Evolutionary conservation across 345 rosid species (phyloP).

Genomic region (Salix koriyanagi): DNA sequence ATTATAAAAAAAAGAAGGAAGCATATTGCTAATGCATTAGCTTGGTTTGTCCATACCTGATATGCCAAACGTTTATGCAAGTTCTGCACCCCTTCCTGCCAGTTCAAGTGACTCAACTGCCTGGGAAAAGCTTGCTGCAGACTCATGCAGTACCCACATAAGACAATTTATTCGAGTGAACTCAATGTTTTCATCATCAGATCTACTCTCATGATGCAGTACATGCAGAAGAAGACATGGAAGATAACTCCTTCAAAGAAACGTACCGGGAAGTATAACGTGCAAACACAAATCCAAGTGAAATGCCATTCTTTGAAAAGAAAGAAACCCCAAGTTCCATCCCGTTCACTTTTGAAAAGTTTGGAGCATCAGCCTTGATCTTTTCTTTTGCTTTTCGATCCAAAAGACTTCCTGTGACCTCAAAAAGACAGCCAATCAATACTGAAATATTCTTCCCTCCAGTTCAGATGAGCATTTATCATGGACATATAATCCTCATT

Average conservation of each 20-base stretch:
- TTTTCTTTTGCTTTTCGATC: constrained; percentile 22
- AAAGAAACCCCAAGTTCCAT: constrained; percentile 19
- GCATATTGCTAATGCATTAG: not conserved
- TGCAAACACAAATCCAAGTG: constrained; percentile 15
- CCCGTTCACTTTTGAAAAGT: constrained; percentile 23
- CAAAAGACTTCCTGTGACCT: constrained; percentile 33
- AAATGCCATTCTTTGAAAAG: constrained; percentile 12
- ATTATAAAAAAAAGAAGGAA: not conserved
- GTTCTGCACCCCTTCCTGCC: constrained; percentile 41
- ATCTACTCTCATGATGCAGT: constrained; percentile 17
- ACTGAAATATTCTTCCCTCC: not conserved
- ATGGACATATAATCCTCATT: not conserved
- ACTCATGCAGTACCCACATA: constrained; percentile 56
- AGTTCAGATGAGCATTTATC: not conserved
- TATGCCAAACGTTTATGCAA: constrained; percentile 51
- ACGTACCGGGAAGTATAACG: constrained; percentile 10
- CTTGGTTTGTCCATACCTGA: constrained; percentile 29
- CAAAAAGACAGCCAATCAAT: constrained; percentile 3
- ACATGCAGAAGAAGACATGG: constrained; percentile 24
- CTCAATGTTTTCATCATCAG: constrained; percentile 20
- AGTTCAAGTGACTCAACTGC: constrained; percentile 46
- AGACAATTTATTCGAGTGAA: constrained; percentile 52
- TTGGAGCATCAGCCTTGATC: constrained; percentile 12
- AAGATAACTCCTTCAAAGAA: constrained; percentile 29
- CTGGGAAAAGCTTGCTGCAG: constrained; percentile 54